Percentiles rank a stretch among this genome's conserved stretches.
phyloP scores from a whole-genome alignment of 805 yeast genomes.

The Ogataea kodamae region DNA sequence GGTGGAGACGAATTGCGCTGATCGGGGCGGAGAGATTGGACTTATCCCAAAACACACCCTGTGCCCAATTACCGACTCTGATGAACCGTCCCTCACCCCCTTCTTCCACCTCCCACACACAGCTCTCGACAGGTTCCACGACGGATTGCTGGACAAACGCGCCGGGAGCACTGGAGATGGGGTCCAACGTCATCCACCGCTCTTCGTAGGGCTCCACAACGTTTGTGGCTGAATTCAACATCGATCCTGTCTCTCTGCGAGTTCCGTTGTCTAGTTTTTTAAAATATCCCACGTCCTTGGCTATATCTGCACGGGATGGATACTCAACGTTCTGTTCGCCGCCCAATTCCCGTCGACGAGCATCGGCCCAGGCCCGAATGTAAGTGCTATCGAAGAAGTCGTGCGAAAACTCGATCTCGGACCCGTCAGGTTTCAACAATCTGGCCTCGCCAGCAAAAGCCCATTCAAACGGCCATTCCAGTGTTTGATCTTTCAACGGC shows the following conservation, averaged over 20 bases:
- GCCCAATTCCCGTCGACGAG: slow-evolving; percentile 3
- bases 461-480: slow-evolving; percentile 53
- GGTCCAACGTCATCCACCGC: slow-evolving; percentile 51
- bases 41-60: slow-evolving; percentile 42
- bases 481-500: slow-evolving; percentile 33
- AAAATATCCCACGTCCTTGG: slow-evolving; percentile 47
- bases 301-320: slow-evolving; percentile 17
- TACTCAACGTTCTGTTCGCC: slow-evolving; percentile 11
- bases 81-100: slow-evolving; percentile 42
- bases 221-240: slow-evolving; percentile 45
- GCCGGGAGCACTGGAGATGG: slow-evolving; percentile 33
- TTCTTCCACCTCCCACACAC: slow-evolving; percentile 24
- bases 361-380: slow-evolving; percentile 22
- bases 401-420: slow-evolving; percentile 39
- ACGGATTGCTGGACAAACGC: slow-evolving; percentile 11
- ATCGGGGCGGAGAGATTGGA: slow-evolving; percentile 25
- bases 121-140: slow-evolving; percentile 12
- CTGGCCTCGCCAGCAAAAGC: slow-evolving; percentile 51
- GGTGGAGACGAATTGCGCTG: slow-evolving; percentile 19
- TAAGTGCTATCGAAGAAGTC: slow-evolving; percentile 40
- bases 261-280: slow-evolving; percentile 37
- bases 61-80: slow-evolving; percentile 48
- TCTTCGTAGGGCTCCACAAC: slow-evolving; percentile 45
- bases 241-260: slow-evolving; percentile 47
- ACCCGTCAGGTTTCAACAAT: slow-evolving; percentile 27